Base-by-base conservation (phyloP, 192 early-diverging fungal genomes). In the Polychytrium aggregatum region DNA sequence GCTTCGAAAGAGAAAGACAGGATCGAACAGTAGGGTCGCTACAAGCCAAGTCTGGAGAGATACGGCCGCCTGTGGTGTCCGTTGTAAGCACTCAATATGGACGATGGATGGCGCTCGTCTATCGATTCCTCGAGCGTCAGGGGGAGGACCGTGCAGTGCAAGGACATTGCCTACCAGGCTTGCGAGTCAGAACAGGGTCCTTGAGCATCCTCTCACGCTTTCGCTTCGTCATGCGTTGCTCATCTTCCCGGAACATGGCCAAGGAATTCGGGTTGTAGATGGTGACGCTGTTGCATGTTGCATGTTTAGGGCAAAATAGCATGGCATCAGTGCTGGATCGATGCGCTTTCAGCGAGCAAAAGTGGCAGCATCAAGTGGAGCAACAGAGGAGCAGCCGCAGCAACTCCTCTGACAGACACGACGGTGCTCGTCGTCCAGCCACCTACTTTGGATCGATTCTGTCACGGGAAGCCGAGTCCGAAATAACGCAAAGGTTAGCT, bases 261-360 rank as follows among this genome's bases (percentile, higher is more conserved):
- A 95, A 70, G 0, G 92, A 84, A 52, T 95, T 83, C 3, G 92
- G 92, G 1, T 82, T 90, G 57, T 90, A 80, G 50, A 92, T 92
- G 1, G 78, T n/a, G n/a, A n/a, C n/a, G n/a, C n/a, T n/a, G n/a
- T n/a, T n/a, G n/a, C n/a, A n/a, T n/a, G n/a, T n/a, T n/a, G n/a
- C n/a, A n/a, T n/a, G n/a, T n/a, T n/a, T n/a, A n/a, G n/a, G n/a
- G n/a, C n/a, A n/a, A n/a, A n/a, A n/a, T n/a, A n/a, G n/a, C n/a
- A n/a, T n/a, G n/a, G n/a, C n/a, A n/a, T n/a, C n/a, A n/a, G n/a
- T n/a, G n/a, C n/a, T n/a, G n/a, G n/a, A n/a, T n/a, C n/a, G n/a
- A n/a, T n/a, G n/a, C n/a, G n/a, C n/a, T n/a, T n/a, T n/a, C n/a
- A n/a, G n/a, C n/a, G n/a, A n/a, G n/a, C n/a, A n/a, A n/a, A n/a